Base-by-base conservation (phyloP, 257 asterid genomes). In the Solanum tarijense region DNA sequence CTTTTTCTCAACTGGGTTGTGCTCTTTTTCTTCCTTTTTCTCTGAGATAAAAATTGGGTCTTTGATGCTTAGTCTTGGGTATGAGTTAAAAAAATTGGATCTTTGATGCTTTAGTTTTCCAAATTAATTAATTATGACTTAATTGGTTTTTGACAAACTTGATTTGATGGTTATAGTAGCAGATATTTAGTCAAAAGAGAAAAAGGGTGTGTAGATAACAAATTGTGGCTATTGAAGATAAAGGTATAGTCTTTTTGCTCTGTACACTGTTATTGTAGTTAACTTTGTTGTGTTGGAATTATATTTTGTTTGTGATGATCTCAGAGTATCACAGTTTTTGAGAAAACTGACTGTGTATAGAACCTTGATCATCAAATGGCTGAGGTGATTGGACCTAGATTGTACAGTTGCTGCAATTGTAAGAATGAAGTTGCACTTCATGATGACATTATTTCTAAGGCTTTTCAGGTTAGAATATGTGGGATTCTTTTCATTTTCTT, bases 351-450 rank as follows among this genome's bases (percentile, higher is more conserved):
- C 5, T 68, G 23, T 68, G 35, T 29, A 27, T 68, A 68, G 73
- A 66, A 25, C 5, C 27, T 74, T 35, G 82, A 74, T 86, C 34
- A 82, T 83, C 83, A 48, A 88, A 95, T 95, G 98, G 95, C 88
- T 88, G 98, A 95, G 82, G 13, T 91, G 81, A 92, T 93, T 79
- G 98, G 98, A 6, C 98, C 98, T 89, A 95, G 98, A 84, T 76
- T 93, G 84, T 95, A 96, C 90, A 81, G 98, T 94, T 96, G 98
- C 96, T 93, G 87, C 90, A 96, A 92, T 88, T 96, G 98, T 94
- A 85, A 94, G 84, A 96, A 93, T 87, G 96, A 95, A 84, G 98
- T 96, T 38, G 92, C 95, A 55, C 94, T 94, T 81, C 98, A 91
- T 48, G 91, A 90, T 75, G 91, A 92, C 75, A 90, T 90, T 38